Conservation (phyloP, 2,329 filamentous ascomycete genomes). For the Exophiala oligosperma region DNA sequence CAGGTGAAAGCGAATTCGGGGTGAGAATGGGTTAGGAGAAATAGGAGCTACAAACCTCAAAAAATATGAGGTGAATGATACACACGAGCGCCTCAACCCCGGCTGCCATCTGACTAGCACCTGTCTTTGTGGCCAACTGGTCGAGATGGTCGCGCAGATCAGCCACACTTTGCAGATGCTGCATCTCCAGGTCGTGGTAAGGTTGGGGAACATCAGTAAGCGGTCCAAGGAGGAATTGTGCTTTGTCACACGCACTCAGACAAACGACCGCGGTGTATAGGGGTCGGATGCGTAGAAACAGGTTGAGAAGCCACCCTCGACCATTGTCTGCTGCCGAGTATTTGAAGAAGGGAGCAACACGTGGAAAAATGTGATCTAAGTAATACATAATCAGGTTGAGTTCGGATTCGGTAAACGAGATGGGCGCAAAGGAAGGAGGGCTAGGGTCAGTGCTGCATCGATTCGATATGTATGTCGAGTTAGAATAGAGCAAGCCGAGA, state of each 20-base stretch:
- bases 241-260: constrained; percentile 9
- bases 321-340: neutral
- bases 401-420: no score
- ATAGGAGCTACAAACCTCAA: constrained; percentile 4
- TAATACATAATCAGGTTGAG: constrained; percentile 4
- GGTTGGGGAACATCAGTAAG: constrained; percentile 5
- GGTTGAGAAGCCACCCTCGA: constrained; percentile 6
- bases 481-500: no score
- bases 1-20: no score
- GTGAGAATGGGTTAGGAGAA: neutral
- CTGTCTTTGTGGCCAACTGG: constrained; percentile 3
- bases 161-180: constrained; percentile 7
- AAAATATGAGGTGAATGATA: constrained; percentile 8
- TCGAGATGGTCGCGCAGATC: constrained; percentile 3
- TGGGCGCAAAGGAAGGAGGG: no score
- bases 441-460: no score
- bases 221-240: constrained; percentile 3
- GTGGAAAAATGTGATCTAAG: constrained; percentile 1
- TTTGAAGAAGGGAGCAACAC: neutral
- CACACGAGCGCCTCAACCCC: constrained; percentile 6
- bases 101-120: constrained; percentile 5
- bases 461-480: no score
- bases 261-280: constrained; percentile 5
- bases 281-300: constrained; percentile 4
- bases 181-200: constrained; percentile 6